A percentile compares a stretch with the other conserved stretches of the same genome.
These are phyloP conservation scores for Syzygium grande DNA, from an alignment of 345 rosid species.

Conservation along the genomic window DNA sequence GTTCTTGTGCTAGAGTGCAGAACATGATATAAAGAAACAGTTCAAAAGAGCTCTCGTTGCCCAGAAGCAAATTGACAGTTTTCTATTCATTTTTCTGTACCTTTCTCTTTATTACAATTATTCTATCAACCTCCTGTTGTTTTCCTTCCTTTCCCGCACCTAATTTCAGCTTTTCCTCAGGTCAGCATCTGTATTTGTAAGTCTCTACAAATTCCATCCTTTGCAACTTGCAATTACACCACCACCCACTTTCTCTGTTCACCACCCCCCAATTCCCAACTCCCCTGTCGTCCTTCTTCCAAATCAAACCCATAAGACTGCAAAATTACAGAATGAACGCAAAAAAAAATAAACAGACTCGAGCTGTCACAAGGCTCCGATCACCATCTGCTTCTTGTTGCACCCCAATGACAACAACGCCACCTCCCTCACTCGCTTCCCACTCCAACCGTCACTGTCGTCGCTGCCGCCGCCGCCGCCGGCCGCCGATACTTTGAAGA, in stretches of 20 bases:
- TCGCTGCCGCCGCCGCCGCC: neutral
- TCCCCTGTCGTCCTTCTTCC: neutral
- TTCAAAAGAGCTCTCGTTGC: neutral
- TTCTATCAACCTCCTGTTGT: neutral
- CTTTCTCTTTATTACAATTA: neutral
- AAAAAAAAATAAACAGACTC: neutral
- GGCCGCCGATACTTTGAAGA: neutral
- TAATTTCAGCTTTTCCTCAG: slow-evolving; percentile 26
- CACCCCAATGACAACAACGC: slow-evolving; percentile 49
- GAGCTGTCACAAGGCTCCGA: slow-evolving; percentile 39
- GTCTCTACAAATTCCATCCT: neutral
- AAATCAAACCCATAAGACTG: slow-evolving; percentile 7
- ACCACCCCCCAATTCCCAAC: neutral
- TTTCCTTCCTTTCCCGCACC: slow-evolving; percentile 1
- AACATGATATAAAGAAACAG: neutral
- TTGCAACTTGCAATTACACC: slow-evolving; percentile 30
- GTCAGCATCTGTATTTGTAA: neutral
- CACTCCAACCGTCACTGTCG: slow-evolving; percentile 23
- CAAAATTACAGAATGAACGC: neutral
- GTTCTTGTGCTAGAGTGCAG: neutral
- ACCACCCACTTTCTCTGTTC: neutral
- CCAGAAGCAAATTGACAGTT: slow-evolving; percentile 9
- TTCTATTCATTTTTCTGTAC: slow-evolving; percentile 1
- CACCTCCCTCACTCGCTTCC: slow-evolving; percentile 51
- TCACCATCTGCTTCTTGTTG: slow-evolving; percentile 61